These are phyloP conservation scores for Neurospora sp. DNA, from an alignment of 495 filamentous ascomycete species.

Conservation along the genomic window DNA sequence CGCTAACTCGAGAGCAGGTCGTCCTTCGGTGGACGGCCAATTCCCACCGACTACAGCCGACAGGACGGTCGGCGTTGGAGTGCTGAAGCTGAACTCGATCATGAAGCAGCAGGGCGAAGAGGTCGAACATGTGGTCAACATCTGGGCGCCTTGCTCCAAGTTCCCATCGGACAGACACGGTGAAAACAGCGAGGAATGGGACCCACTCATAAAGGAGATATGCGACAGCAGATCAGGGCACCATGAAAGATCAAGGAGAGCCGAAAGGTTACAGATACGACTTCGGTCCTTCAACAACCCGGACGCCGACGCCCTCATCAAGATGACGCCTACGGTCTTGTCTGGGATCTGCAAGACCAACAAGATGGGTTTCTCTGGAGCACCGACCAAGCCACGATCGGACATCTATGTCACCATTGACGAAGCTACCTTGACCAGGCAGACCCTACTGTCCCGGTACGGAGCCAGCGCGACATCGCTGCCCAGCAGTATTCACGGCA, in stretches of 20 bases:
- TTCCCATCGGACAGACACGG: slow-evolving; percentile 40
- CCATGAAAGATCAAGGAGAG: slow-evolving; percentile 58
- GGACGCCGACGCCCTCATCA: slow-evolving; percentile 71
- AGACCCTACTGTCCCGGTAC: slow-evolving; percentile 71
- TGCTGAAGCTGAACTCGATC: slow-evolving; percentile 68
- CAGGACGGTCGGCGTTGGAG: slow-evolving; percentile 69
- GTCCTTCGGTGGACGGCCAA: slow-evolving; percentile 36
- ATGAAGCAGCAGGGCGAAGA: slow-evolving; percentile 70
- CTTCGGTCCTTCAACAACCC: slow-evolving; percentile 63
- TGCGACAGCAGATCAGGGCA: slow-evolving; percentile 60
- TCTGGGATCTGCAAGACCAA: slow-evolving; percentile 68
- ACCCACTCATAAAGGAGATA: slow-evolving; percentile 63
- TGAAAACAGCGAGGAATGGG: slow-evolving; percentile 56
- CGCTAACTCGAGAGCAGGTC: slow-evolving; percentile 38
- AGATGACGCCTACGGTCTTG: slow-evolving; percentile 77
- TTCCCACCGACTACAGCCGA: slow-evolving; percentile 29
- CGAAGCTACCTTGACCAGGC: slow-evolving; percentile 61
- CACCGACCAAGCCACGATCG: slow-evolving; percentile 73
- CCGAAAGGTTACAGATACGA: slow-evolving; percentile 66
- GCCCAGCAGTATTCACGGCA: slow-evolving; percentile 47
- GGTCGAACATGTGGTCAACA: slow-evolving; percentile 62
- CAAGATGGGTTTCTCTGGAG: slow-evolving; percentile 92
- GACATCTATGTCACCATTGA: slow-evolving; percentile 89
- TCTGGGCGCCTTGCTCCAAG: slow-evolving; percentile 57
- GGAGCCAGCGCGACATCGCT: slow-evolving; percentile 65